These are phyloP conservation scores for Aspergillus persii DNA, from an alignment of 2,329 filamentous ascomycete species.

Conservation along the genomic window DNA sequence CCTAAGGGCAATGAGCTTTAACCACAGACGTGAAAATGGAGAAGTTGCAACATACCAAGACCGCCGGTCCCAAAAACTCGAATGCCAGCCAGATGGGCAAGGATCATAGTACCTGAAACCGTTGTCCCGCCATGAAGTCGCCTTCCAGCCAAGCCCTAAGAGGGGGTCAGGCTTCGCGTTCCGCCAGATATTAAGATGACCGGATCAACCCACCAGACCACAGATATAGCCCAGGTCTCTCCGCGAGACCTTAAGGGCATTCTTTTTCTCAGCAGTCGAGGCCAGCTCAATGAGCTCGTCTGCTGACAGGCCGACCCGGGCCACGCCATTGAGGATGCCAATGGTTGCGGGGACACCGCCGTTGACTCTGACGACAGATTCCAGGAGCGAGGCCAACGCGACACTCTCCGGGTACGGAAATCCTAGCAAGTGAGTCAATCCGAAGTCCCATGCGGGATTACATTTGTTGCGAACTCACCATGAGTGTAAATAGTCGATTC, in stretches of 20 bases:
- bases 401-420: slow-evolving; percentile 71
- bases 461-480: slow-evolving; percentile 49
- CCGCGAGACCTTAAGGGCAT: slow-evolving; percentile 78
- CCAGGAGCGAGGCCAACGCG: slow-evolving; percentile 74
- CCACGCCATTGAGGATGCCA: slow-evolving; percentile 79
- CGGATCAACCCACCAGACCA: slow-evolving; percentile 60
- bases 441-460: neutral
- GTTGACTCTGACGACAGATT: slow-evolving; percentile 74
- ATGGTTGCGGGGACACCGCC: slow-evolving; percentile 89
- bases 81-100: slow-evolving; percentile 83
- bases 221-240: slow-evolving; percentile 81
- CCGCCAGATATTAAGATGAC: neutral
- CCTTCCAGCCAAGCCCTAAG: slow-evolving; percentile 62
- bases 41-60: slow-evolving; percentile 53
- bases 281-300: slow-evolving; percentile 72
- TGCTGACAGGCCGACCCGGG: slow-evolving; percentile 71
- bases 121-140: slow-evolving; percentile 86
- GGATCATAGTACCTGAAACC: slow-evolving; percentile 86
- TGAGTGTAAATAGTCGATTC: slow-evolving; percentile 98
- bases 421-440: slow-evolving; percentile 41
- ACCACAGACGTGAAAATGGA: neutral
- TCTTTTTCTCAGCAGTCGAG: slow-evolving; percentile 61
- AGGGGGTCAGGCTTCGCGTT: neutral
- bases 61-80: slow-evolving; percentile 92
- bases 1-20: slow-evolving; percentile 41